Conservation (phyloP, 768 basidiomycete species). For the Boletus eberwhitei region DNA sequence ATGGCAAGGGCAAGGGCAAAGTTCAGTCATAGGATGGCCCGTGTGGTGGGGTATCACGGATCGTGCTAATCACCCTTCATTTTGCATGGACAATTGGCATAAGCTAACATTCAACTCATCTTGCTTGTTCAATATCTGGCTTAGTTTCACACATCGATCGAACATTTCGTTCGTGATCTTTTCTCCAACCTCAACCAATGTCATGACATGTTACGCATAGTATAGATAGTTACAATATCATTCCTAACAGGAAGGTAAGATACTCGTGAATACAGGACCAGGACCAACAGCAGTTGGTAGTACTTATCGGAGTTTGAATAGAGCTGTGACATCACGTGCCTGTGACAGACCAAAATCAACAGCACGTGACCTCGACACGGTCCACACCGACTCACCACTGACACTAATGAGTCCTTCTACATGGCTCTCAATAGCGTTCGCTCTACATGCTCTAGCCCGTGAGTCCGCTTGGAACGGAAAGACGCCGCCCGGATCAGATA, state of each 20-base stretch:
- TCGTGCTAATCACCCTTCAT: slow-evolving; percentile 21
- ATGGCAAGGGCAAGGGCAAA: slow-evolving; percentile 67
- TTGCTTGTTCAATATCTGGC: slow-evolving; percentile 19
- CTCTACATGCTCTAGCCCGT: slow-evolving; percentile 4
- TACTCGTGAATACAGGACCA: neutral
- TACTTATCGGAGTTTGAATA: too few species aligned
- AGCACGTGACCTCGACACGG: slow-evolving; percentile 24
- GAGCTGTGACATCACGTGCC: too few species aligned
- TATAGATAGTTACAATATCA: slow-evolving; percentile 35
- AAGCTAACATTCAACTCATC: slow-evolving; percentile 28
- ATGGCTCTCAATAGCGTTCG: slow-evolving; percentile 7
- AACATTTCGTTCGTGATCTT: slow-evolving; percentile 25
- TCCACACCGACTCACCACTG: neutral
- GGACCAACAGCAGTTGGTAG: too few species aligned
- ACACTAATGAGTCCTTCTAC: slow-evolving; percentile 5
- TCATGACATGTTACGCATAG: slow-evolving; percentile 32
- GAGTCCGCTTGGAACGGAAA: slow-evolving; percentile 72
- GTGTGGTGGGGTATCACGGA: slow-evolving; percentile 13
- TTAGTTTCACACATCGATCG: slow-evolving; percentile 19
- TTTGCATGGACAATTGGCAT: slow-evolving; percentile 29
- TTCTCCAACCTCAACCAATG: slow-evolving; percentile 19
- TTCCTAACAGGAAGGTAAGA: slow-evolving; percentile 18
- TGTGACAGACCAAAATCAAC: slow-evolving; percentile 5
- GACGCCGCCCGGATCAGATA: slow-evolving; percentile 44
- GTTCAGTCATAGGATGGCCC: slow-evolving; percentile 41